Percentiles rank a stretch among this genome's conserved stretches.
Conservation (phyloP, 2,329 filamentous ascomycete genomes). For the Chalara sp. region DNA sequence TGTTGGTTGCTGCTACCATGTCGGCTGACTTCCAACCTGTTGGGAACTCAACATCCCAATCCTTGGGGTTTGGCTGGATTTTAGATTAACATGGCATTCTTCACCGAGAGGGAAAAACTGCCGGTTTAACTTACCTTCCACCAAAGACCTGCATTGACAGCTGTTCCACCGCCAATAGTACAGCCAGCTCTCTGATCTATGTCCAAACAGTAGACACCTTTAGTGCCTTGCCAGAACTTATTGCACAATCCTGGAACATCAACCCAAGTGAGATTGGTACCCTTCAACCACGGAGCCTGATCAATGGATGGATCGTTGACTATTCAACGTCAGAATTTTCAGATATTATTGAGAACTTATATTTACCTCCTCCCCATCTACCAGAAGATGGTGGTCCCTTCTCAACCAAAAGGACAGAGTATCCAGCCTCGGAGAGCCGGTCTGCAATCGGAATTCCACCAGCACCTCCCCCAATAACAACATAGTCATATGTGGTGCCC, state of each 20-base stretch:
- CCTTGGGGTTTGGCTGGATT: constrained; percentile 46
- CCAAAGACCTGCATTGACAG: constrained; percentile 61
- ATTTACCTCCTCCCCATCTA: constrained; percentile 50
- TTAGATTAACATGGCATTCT: too few species aligned
- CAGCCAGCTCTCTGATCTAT: constrained; percentile 70
- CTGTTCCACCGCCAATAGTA: constrained; percentile 51
- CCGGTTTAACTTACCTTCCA: constrained; percentile 41
- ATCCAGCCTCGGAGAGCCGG: constrained; percentile 53
- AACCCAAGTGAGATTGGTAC: constrained; percentile 59
- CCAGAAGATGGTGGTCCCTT: constrained; percentile 55
- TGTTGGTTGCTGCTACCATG: constrained; percentile 49
- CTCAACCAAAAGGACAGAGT: constrained; percentile 58
- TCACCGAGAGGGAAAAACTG: too few species aligned
- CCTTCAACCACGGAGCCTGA: constrained; percentile 45
- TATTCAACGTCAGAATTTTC: not conserved
- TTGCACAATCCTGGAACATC: constrained; percentile 68
- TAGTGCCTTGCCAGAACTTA: constrained; percentile 42
- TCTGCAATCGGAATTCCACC: constrained; percentile 49
- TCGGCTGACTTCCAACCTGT: constrained; percentile 62
- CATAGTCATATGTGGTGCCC: constrained; percentile 44
- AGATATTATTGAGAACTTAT: not conserved
- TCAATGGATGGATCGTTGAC: not conserved
- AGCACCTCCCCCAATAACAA: constrained; percentile 47
- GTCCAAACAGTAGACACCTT: constrained; percentile 55
- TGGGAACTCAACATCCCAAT: constrained; percentile 71